These are phyloP conservation scores for Sugiyamaella novakii DNA, from an alignment of 1,139 yeast species.

Conservation along the genomic window DNA sequence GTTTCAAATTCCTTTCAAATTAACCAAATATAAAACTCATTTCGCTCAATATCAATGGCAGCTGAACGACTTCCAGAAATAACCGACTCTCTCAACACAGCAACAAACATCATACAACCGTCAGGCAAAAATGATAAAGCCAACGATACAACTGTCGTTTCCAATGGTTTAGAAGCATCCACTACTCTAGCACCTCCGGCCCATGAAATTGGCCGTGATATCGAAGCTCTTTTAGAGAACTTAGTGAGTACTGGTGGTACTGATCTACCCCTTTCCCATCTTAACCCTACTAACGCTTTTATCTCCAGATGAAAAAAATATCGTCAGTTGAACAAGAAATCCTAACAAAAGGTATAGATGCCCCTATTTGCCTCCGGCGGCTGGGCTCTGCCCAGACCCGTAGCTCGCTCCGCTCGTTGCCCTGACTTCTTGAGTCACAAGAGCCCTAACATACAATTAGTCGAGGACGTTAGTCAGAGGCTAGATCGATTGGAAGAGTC, in stretches of 20 bases:
- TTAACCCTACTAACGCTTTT: neutral
- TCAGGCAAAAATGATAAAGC: no score
- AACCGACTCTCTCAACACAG: no score
- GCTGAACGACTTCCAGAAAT: no score
- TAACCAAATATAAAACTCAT: no score
- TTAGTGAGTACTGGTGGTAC: slow-evolving; percentile 12
- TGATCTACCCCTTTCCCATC: neutral
- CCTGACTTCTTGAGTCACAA: no score
- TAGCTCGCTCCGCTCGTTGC: neutral
- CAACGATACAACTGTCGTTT: no score
- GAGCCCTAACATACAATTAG: no score
- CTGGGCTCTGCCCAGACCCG: neutral
- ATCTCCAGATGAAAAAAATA: slow-evolving; percentile 18
- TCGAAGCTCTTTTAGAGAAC: slow-evolving; percentile 24
- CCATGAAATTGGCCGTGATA: slow-evolving; percentile 28
- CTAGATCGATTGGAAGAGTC: slow-evolving; percentile 24
- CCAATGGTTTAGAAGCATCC: neutral
- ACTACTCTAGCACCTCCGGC: slow-evolving; percentile 14
- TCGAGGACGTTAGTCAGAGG: slow-evolving; percentile 19
- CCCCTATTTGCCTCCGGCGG: neutral
- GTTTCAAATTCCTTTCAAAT: no score
- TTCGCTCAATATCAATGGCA: no score
- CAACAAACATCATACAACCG: neutral
- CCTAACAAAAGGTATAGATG: slow-evolving; percentile 23
- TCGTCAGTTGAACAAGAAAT: slow-evolving; percentile 26